Conservation (phyloP, 1,284 basidiomycete genomes). For the Quambalaria eucalypti region DNA sequence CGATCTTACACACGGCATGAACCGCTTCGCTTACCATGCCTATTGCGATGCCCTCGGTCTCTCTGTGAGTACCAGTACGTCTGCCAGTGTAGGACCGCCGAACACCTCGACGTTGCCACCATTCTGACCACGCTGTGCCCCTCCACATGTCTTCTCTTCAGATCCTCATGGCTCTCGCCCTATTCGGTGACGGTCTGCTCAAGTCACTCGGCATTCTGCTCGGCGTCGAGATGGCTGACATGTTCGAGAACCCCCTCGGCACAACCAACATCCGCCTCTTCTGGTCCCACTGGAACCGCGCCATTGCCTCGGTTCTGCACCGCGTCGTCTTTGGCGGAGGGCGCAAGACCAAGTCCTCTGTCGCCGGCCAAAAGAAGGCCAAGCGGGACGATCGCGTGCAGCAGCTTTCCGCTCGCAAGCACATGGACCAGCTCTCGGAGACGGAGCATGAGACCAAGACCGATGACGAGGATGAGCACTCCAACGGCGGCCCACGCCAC, state of each 20-base stretch:
- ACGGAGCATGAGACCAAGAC: slow-evolving; percentile 31
- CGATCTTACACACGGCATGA: slow-evolving; percentile 28
- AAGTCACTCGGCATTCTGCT: slow-evolving; percentile 33
- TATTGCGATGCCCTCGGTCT: slow-evolving; percentile 32
- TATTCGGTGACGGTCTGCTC: slow-evolving; percentile 36
- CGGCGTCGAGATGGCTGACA: slow-evolving; percentile 41
- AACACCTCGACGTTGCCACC: background rate
- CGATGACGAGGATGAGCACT: slow-evolving; percentile 23
- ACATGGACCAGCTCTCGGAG: slow-evolving; percentile 36
- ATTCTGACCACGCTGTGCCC: background rate
- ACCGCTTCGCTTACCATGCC: slow-evolving; percentile 30
- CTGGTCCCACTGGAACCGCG: slow-evolving; percentile 46
- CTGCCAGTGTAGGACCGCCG: too few species aligned
- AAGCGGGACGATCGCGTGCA: background rate
- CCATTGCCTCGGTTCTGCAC: slow-evolving; percentile 43
- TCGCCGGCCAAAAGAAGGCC: slow-evolving; percentile 14
- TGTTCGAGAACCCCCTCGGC: slow-evolving; percentile 43
- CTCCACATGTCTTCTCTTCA: too few species aligned
- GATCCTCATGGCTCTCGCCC: slow-evolving; percentile 37
- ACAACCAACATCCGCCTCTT: slow-evolving; percentile 44
- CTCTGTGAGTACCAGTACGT: background rate
- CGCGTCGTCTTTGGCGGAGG: slow-evolving; percentile 43
- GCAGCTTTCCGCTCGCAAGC: slow-evolving; percentile 8
- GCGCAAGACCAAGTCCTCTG: slow-evolving; percentile 7
- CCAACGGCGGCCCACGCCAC: slow-evolving; percentile 1